These are phyloP conservation scores for Zymoseptoria pseudotritici DNA, from an alignment of 2,329 filamentous ascomycete species.

Conservation along the genomic window DNA sequence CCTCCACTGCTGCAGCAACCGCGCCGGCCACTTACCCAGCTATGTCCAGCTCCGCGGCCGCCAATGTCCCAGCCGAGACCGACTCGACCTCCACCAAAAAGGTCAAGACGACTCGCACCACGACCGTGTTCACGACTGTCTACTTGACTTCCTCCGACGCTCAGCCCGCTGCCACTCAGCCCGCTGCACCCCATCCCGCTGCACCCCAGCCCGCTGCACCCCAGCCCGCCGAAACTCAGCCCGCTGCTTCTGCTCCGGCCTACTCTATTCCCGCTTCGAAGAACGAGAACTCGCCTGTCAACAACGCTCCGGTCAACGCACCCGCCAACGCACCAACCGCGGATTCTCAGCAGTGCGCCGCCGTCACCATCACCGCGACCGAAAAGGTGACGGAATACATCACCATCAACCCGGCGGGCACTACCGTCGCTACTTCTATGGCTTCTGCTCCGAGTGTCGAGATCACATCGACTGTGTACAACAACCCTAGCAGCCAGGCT, in stretches of 20 bases:
- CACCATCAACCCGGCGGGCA: constrained; percentile 9
- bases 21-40: background rate
- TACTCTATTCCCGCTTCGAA: background rate
- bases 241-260: too few relatives aligned
- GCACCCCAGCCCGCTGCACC: background rate
- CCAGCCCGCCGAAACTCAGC: background rate
- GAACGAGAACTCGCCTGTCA: background rate
- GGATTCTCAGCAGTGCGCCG: constrained; percentile 20
- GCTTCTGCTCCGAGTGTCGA: background rate
- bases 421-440: constrained; percentile 2
- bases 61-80: constrained; percentile 6
- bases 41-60: constrained; percentile 1
- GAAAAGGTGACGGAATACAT: constrained; percentile 36
- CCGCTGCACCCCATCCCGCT: background rate
- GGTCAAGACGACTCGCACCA: constrained; percentile 4
- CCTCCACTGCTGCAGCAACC: background rate
- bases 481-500: constrained; percentile 6
- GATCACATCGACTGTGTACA: constrained; percentile 1
- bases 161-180: background rate
- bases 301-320: constrained; percentile 21
- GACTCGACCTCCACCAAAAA: constrained; percentile 2
- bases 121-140: constrained; percentile 18
- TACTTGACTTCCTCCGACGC: constrained; percentile 3
- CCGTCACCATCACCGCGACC: constrained; percentile 35
- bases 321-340: constrained; percentile 7